phyloP scores from a whole-genome alignment of 225 moss, liverwort and hornwort genomes.

The Physcomitrellopsis africana region DNA sequence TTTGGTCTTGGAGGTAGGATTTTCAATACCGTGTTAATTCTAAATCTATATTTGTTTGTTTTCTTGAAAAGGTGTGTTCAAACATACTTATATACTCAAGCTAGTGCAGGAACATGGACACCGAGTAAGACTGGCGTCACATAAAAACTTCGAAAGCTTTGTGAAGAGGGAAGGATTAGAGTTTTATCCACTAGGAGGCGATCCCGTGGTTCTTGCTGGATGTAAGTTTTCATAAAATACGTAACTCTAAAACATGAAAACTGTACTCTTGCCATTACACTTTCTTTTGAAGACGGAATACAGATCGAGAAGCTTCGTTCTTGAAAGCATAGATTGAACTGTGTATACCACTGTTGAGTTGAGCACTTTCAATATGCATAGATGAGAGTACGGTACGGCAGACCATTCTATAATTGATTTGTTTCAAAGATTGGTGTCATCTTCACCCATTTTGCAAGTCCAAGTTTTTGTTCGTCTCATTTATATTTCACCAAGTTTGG shows the following conservation, averaged over 20 bases:
- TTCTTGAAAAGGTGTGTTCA: neutral
- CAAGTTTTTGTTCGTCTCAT: neutral
- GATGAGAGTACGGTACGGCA: neutral
- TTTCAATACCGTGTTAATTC: neutral
- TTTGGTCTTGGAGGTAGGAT: conserved; percentile 20
- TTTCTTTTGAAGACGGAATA: conserved; percentile 4
- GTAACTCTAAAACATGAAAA: conserved; percentile 1
- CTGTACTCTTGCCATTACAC: conserved; percentile 8
- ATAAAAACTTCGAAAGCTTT: conserved; percentile 66
- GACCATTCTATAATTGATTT: neutral
- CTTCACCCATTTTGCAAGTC: neutral
- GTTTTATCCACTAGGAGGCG: conserved; percentile 71
- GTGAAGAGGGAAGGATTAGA: conserved; percentile 66
- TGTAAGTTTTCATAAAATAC: conserved; percentile 38
- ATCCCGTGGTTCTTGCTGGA: conserved; percentile 72
- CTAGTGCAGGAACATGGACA: conserved; percentile 67
- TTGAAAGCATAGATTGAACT: neutral
- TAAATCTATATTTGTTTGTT: too few relatives aligned
- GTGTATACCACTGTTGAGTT: neutral
- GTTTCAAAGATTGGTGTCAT: neutral
- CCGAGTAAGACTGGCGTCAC: conserved; percentile 68
- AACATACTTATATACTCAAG: neutral
- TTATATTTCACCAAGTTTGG: conserved; percentile 17
- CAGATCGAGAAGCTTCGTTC: neutral
- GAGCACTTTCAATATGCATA: neutral